A percentile compares a stretch with the other conserved stretches of the same genome.
Evolutionary conservation across 768 basidiomycete genomes (phyloP).

Genomic region (Lactarius sp.): DNA sequence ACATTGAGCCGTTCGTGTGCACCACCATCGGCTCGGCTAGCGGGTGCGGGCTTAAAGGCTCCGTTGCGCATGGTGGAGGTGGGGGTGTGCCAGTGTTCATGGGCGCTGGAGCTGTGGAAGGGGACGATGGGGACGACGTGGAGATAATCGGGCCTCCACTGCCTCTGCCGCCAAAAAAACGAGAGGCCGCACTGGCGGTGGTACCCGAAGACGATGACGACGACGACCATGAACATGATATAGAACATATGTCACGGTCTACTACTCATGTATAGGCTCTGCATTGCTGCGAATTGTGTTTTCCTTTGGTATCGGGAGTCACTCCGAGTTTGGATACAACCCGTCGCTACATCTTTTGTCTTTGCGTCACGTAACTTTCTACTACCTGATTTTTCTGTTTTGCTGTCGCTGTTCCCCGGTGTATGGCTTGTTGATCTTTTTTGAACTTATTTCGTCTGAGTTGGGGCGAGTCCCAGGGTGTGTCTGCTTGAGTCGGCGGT

Average conservation of each 20-base stretch:
- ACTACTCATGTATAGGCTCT: not conserved
- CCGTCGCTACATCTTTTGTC: not conserved
- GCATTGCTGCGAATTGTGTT: not conserved
- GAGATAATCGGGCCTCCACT: not conserved
- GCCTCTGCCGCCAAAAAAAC: not conserved
- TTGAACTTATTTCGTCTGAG: no score
- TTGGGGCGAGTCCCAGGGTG: no score
- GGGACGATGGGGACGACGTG: constrained; percentile 16
- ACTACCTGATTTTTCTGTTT: no score
- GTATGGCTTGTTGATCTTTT: no score
- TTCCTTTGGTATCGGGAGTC: not conserved
- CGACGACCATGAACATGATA: no score
- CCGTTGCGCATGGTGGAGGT: no score
- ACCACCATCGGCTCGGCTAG: no score
- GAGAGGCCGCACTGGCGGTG: not conserved
- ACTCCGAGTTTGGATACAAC: no score
- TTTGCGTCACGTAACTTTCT: not conserved
- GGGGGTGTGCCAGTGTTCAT: constrained; percentile 68
- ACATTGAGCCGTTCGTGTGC: no score
- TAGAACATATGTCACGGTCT: not conserved
- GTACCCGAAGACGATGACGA: constrained; percentile 6
- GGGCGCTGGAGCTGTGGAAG: constrained; percentile 36
- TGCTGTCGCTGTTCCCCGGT: no score
- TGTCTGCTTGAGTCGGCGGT: no score
- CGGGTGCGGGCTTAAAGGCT: no score